Evolutionary conservation across 2,329 filamentous ascomycete species (phyloP).

Genomic region (Colletotrichum sp.): DNA sequence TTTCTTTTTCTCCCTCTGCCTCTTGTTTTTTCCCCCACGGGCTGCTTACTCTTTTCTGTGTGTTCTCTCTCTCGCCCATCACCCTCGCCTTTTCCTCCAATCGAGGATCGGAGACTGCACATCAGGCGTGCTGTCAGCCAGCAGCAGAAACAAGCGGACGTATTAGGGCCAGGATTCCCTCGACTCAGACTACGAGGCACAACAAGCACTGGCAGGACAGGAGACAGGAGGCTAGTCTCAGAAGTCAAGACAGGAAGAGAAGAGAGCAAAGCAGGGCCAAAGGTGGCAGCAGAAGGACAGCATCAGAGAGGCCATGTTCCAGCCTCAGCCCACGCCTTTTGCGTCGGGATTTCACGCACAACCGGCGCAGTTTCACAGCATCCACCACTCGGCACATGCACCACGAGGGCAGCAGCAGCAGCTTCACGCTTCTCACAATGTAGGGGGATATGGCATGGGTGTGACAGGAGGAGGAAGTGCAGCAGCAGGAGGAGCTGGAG

Average conservation of each 20-base stretch:
- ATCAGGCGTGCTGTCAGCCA: background rate
- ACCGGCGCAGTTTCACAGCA: background rate
- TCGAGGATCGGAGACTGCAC: background rate
- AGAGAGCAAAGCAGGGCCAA: background rate
- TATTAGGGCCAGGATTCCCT: too few species aligned
- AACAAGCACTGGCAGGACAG: background rate
- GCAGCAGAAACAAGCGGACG: background rate
- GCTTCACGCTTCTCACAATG: background rate
- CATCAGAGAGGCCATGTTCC: slow-evolving; percentile 50
- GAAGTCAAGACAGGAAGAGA: background rate
- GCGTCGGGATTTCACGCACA: slow-evolving; percentile 42
- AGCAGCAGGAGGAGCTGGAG: background rate
- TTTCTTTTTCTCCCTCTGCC: background rate
- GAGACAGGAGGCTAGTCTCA: background rate
- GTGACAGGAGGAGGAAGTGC: background rate
- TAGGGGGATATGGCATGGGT: background rate
- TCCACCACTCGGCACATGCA: background rate
- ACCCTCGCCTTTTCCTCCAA: background rate
- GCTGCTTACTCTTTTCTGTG: background rate
- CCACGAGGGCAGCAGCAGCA: background rate
- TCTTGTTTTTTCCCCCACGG: background rate
- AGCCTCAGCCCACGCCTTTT: slow-evolving; percentile 57
- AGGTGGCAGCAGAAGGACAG: background rate
- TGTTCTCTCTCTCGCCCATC: background rate
- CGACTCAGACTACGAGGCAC: background rate